A percentile compares a stretch with the other conserved stretches of the same genome.
Conservation (phyloP, 2,329 filamentous ascomycete species). For the Fusarium sp. region DNA sequence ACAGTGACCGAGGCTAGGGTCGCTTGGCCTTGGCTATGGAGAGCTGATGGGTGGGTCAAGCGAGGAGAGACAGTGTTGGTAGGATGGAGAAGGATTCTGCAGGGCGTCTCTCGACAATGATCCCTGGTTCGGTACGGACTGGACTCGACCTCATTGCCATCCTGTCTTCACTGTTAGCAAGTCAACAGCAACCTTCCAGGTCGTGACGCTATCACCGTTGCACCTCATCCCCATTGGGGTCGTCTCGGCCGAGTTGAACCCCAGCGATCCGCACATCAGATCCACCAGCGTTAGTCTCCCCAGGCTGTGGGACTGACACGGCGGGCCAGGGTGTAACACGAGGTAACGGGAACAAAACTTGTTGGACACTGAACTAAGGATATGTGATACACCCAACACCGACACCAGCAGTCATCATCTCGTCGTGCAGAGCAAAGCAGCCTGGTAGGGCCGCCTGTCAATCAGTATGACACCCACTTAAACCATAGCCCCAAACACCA, state of each 20-base stretch:
- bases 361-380: constrained; percentile 40
- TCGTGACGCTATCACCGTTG: constrained; percentile 4
- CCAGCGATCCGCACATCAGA: constrained; percentile 4
- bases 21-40: constrained; percentile 11
- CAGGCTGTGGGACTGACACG: constrained; percentile 16
- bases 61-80: constrained; percentile 8
- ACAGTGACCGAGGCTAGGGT: constrained; percentile 31
- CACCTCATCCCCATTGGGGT: constrained; percentile 18
- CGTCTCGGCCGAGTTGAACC: constrained; percentile 23
- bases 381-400: constrained; percentile 42
- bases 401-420: constrained; percentile 35
- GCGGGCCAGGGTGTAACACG: constrained; percentile 21
- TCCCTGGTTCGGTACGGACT: constrained; percentile 1
- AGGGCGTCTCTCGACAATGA: background rate
- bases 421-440: constrained; percentile 35
- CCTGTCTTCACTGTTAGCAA: background rate
- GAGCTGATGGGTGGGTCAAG: constrained; percentile 31
- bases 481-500: constrained; percentile 29
- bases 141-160: background rate
- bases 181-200: background rate
- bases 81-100: constrained; percentile 10
- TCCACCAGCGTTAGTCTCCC: constrained; percentile 10
- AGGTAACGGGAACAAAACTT: constrained; percentile 31
- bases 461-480: constrained; percentile 33
- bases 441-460: constrained; percentile 31